Evolutionary conservation across 768 basidiomycete species (phyloP).

Genomic region (Trametes cubensis): DNA sequence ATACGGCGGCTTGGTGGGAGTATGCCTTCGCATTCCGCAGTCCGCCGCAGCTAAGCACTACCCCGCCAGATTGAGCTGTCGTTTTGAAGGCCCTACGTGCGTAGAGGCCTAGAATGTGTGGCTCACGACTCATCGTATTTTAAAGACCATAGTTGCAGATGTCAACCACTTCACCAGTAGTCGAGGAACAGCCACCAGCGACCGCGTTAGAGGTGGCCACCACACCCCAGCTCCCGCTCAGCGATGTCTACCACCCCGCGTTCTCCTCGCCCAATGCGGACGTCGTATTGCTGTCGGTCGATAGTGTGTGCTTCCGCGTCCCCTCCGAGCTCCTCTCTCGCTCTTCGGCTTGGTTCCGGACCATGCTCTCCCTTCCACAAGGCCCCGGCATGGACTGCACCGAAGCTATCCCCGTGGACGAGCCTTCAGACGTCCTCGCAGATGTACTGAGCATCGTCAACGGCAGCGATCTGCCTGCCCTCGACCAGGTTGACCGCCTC

Average conservation of each 20-base stretch:
- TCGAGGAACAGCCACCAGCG: too few relatives aligned
- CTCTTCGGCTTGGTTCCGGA: slow-evolving; percentile 32
- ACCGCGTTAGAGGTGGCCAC: not conserved
- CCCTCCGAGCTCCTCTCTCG: slow-evolving; percentile 27
- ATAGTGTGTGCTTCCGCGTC: slow-evolving; percentile 29
- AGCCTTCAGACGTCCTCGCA: slow-evolving; percentile 39
- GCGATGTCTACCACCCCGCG: not conserved
- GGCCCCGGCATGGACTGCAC: slow-evolving; percentile 13
- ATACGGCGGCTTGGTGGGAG: too few relatives aligned
- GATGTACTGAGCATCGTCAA: slow-evolving; percentile 45
- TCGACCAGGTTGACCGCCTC: slow-evolving; percentile 46
- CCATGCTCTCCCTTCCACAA: slow-evolving; percentile 29
- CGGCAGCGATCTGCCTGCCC: slow-evolving; percentile 43
- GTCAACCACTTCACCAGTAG: too few relatives aligned
- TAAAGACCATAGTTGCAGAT: too few relatives aligned
- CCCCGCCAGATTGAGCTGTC: too few relatives aligned
- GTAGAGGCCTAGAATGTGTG: too few relatives aligned
- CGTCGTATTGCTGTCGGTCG: slow-evolving; percentile 24
- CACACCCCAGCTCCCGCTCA: not conserved
- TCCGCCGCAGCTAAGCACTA: too few relatives aligned
- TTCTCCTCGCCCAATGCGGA: slow-evolving; percentile 19
- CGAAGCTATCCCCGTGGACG: slow-evolving; percentile 30
- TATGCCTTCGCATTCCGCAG: too few relatives aligned
- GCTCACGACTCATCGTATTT: too few relatives aligned
- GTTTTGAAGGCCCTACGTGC: too few relatives aligned